A percentile compares a stretch with the other conserved stretches of the same genome.
Conservation (phyloP, 2,329 filamentous ascomycete genomes). For the Botrytis aclada region DNA sequence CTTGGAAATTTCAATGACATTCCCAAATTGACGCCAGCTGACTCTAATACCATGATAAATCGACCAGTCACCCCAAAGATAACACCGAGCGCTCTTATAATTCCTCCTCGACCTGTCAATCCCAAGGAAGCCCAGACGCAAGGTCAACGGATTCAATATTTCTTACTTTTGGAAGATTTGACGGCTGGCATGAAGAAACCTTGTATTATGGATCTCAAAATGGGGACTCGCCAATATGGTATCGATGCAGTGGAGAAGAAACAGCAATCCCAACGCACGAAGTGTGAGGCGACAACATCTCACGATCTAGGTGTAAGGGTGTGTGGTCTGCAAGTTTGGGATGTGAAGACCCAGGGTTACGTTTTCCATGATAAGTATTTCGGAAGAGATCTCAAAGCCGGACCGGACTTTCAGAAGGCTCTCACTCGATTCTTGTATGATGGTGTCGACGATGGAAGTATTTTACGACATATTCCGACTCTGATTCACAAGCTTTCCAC, state of each 20-base stretch:
- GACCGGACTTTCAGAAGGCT: conserved; percentile 82
- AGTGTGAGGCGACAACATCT: conserved; percentile 90
- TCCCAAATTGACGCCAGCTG: not conserved
- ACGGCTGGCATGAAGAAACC: conserved; percentile 95
- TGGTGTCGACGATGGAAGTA: conserved; percentile 74
- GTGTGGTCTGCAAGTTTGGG: conserved; percentile 96
- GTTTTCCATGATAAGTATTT: conserved; percentile 99
- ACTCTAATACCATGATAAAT: not conserved
- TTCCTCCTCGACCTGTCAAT: conserved; percentile 58
- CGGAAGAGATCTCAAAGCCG: conserved; percentile 82
- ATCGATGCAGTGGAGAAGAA: conserved; percentile 91
- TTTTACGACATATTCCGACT: conserved; percentile 81
- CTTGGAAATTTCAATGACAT: not conserved
- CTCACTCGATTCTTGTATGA: conserved; percentile 89
- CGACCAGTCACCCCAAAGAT: not conserved
- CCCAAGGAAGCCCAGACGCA: conserved; percentile 72
- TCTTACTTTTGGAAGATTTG: conserved; percentile 88
- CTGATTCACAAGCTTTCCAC: conserved; percentile 80
- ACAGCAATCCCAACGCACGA: conserved; percentile 85
- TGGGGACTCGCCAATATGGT: conserved; percentile 97
- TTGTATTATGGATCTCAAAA: conserved; percentile 96
- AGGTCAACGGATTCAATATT: conserved; percentile 76
- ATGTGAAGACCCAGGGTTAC: conserved; percentile 76
- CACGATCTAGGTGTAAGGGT: conserved; percentile 87
- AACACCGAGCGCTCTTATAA: conserved; percentile 5